Base-by-base conservation (phyloP, 2,329 filamentous ascomycete species). In the Coleophoma cylindrospora region DNA sequence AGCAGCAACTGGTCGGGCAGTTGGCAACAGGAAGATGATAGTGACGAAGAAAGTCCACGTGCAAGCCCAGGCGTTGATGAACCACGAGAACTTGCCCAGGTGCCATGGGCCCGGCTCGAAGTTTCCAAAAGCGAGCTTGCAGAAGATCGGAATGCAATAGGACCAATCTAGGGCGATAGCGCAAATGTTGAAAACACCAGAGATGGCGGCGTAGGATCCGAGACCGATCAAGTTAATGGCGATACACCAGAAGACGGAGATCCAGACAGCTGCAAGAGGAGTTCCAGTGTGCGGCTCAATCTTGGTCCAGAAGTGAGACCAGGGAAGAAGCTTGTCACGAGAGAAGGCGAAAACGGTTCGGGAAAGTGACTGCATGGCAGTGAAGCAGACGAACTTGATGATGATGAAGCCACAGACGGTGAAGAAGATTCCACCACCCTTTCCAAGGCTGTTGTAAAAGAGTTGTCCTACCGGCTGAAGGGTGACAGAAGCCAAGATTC, bases 141-240 rank as follows among this genome's bases (percentile, higher is more conserved):
- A 79, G 45, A 71, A 51, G 56, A 81, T 79, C 27, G 77, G 77
- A 52, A 81, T 79, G 64, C 73, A 74, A 66, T 81, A 81, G 46
- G 69, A 74, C 73, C 74, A 76, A 58, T 79, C 74, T 22, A 79
- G 68, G 34, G 75, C 74, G 54, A 79, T 79, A 53, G 76, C 74
- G 57, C 58, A 77, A 40, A 77, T 65, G 60, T 77, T 78, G 68
- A 80, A 80, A 46, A 79, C 73, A 51, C 74, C 76, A 4, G 67
- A 56, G 53, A 79, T 78, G 51, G 74, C 74, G 27, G 74, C 72
- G 61, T 78, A 77, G 27, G 73, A 77, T 41, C 75, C 79, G 6
- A 83, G 72, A 40, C 74, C 78, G 58, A 82, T 80, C 54, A 82
- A 68, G 64, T 81, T 81, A 67, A 83, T 79, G 45, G 70, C 66